These are phyloP conservation scores for Penicillium salamii DNA, from an alignment of 495 filamentous ascomycete species.

Conservation along the genomic window DNA sequence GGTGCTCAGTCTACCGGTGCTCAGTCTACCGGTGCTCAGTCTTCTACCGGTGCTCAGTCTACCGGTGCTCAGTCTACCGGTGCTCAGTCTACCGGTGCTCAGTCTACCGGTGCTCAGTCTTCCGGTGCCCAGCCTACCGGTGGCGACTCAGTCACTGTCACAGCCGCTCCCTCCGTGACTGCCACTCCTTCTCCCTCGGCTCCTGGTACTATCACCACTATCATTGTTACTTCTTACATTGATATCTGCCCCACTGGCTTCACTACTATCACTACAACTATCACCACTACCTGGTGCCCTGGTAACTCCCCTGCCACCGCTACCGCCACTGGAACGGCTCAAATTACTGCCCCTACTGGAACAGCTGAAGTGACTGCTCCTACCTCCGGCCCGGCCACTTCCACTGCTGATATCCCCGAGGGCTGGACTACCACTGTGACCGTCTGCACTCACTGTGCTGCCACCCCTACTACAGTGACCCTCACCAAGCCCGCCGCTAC, in stretches of 20 bases:
- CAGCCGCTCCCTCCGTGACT: slow-evolving; percentile 42
- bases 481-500: slow-evolving; percentile 34
- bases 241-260: slow-evolving; percentile 46
- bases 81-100: background rate
- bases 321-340: slow-evolving; percentile 17
- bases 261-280: slow-evolving; percentile 41
- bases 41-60: slow-evolving; percentile 3
- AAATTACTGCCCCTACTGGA: slow-evolving; percentile 18
- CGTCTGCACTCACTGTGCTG: slow-evolving; percentile 45
- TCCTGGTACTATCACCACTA: slow-evolving; percentile 30
- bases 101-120: background rate
- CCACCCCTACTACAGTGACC: slow-evolving; percentile 41
- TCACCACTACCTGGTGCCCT: slow-evolving; percentile 40
- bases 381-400: slow-evolving; percentile 14
- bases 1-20: background rate
- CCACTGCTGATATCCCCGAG: slow-evolving; percentile 30
- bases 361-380: slow-evolving; percentile 16
- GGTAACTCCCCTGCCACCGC: slow-evolving; percentile 25
- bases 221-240: slow-evolving; percentile 43
- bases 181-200: slow-evolving; percentile 33
- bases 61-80: background rate
- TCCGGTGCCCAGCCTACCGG: slow-evolving; percentile 10
- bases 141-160: slow-evolving; percentile 30
- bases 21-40: background rate
- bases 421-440: slow-evolving; percentile 49